Base-by-base conservation (phyloP, 495 filamentous ascomycete genomes). In the Talaromyces nanjingensis region DNA sequence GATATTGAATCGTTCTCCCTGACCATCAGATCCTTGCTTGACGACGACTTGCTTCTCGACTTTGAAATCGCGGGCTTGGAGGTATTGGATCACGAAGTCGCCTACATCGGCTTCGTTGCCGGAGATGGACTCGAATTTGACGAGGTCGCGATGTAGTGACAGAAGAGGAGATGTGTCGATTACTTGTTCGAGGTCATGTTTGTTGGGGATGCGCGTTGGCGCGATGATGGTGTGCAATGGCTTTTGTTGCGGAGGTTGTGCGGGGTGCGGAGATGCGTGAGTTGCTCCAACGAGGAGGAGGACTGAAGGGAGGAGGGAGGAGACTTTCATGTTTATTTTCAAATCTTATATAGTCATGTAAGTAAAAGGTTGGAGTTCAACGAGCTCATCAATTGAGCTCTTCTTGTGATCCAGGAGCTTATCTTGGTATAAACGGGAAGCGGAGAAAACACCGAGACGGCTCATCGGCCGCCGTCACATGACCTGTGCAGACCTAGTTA, bases 101-200 rank as follows among this genome's bases (percentile, higher is more conserved):
- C 86, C 90, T 42, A 89, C 84, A 2, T 81, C 77, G 66, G 84
- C 74, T 70, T 98, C 94, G 67, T 88, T 81, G 57, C 83, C 81
- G n/a, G 86, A 86, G 66, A 96, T 82, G 7, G 92, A 96, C 47
- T 87, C 77, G 57, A 89, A 88, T 60, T 89, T 77, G 45, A 96
- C 83, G 7, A 98, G 85, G 24, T 83, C 77, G 47, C 86, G 83
- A 76, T 97, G 94, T 6, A 97, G 82, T 18, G 83, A 81, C 60
- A 96, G 84, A n/a, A 97, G 81, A 9, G 77, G 74, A 1, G 74
- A 76, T 18, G 62, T 62, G n/a, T 69, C 66, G 63, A 81, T 77
- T 57, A 77, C 63, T 14, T 72, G 62, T 6, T 75, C 67, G 8
- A 72, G 6, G 16, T 62, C 47, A 22, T 64, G 60, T 31, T 54